phyloP scores from a whole-genome alignment of 306 rosid species.

The Gastrolobium bilobum region DNA sequence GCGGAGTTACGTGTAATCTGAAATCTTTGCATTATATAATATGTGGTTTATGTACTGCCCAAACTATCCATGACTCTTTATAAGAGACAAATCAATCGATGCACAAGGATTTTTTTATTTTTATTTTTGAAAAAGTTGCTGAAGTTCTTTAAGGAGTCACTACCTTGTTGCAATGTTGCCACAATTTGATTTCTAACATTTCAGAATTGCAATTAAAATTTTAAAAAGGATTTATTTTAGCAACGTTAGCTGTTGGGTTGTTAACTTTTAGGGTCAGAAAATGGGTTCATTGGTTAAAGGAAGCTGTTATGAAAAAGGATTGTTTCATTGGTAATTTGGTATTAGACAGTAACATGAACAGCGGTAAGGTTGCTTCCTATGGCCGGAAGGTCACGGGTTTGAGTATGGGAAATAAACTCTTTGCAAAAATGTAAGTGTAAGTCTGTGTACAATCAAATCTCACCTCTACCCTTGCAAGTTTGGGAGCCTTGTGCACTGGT shows the following conservation, averaged over 20 bases:
- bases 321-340: background rate
- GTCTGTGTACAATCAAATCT: too few species aligned
- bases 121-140: background rate
- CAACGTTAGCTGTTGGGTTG: conserved; percentile 1
- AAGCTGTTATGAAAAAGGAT: background rate
- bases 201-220: background rate
- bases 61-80: conserved; percentile 14
- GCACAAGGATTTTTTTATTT: background rate
- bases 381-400: too few species aligned
- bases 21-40: background rate
- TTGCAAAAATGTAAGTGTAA: too few species aligned
- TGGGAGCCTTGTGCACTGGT: too few species aligned
- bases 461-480: too few species aligned
- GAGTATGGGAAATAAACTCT: too few species aligned
- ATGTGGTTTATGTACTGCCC: background rate
- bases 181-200: conserved; percentile 6
- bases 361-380: too few species aligned
- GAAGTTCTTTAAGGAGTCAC: conserved; percentile 26
- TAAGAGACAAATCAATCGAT: conserved; percentile 13
- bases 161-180: conserved; percentile 6
- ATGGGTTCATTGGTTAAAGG: background rate
- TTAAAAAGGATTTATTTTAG: background rate
- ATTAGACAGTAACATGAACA: background rate
- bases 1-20: background rate
- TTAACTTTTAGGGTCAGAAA: background rate